Evolutionary conservation across 1,284 basidiomycete species (phyloP).

Genomic region (Microbotryum lychnidis-dioicae): DNA sequence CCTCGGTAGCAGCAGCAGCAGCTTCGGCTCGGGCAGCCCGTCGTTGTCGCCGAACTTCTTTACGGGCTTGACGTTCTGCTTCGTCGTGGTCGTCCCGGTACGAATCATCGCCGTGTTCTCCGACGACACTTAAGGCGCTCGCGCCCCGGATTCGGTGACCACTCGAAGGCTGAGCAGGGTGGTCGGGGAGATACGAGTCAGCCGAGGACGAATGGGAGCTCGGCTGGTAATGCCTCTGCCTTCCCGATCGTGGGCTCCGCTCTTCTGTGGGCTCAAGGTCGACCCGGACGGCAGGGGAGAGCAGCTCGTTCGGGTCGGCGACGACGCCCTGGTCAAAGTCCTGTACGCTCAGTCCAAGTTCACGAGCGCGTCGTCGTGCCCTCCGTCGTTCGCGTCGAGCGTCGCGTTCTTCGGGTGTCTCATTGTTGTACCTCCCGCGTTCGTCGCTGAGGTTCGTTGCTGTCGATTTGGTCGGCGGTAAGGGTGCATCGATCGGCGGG

Average conservation of each 20-base stretch:
- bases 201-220: not conserved
- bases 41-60: no score
- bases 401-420: not conserved
- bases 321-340: conserved; percentile 8
- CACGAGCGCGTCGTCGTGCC: conserved; percentile 3
- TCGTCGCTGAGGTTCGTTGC: not conserved
- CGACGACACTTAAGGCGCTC: no score
- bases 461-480: not conserved
- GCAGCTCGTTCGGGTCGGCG: conserved; percentile 6
- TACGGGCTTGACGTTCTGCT: no score
- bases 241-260: not conserved
- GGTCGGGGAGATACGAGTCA: not conserved
- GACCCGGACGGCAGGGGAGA: not conserved
- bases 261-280: not conserved
- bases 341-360: conserved; percentile 7
- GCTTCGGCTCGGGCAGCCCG: no score
- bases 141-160: not conserved
- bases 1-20: no score
- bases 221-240: no score
- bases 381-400: conserved; percentile 3
- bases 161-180: not conserved
- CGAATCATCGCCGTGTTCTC: not conserved
- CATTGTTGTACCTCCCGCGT: not conserved
- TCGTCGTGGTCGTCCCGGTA: not conserved
- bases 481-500: not conserved